Percentiles rank a stretch among this genome's conserved stretches.
Evolutionary conservation across 192 early-diverging fungal genomes (phyloP).

Genomic region (Linnemannia schmuckeri): DNA sequence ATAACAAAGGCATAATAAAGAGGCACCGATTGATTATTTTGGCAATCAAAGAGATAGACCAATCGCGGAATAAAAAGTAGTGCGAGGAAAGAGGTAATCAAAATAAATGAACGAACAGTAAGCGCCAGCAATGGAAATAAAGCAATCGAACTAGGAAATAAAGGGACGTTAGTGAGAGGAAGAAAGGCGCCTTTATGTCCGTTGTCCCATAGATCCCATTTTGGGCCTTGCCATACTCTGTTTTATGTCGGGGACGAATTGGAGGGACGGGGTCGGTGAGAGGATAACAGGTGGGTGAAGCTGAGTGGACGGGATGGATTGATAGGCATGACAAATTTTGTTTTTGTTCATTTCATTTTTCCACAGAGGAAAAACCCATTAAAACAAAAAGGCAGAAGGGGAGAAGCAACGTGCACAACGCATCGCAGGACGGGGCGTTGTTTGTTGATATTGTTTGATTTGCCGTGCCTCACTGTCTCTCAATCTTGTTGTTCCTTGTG

Average conservation of each 20-base stretch:
- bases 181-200: not conserved
- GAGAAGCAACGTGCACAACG: not conserved
- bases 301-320: not conserved
- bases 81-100: not conserved
- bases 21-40: not conserved
- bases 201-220: not conserved
- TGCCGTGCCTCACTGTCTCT: not conserved
- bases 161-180: not conserved
- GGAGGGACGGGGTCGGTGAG: not conserved
- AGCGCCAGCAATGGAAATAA: not conserved
- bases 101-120: not conserved
- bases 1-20: not conserved
- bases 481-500: not conserved
- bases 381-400: not conserved
- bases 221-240: not conserved
- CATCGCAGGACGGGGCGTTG: too few species aligned
- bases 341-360: conserved; percentile 1
- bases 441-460: too few species aligned
- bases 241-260: not conserved
- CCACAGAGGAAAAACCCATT: not conserved
- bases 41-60: not conserved
- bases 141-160: not conserved
- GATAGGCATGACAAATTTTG: not conserved
- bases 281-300: not conserved
- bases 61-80: not conserved